Conservation (phyloP, 202 grass and related monocot species). For the Musa balbisiana region DNA sequence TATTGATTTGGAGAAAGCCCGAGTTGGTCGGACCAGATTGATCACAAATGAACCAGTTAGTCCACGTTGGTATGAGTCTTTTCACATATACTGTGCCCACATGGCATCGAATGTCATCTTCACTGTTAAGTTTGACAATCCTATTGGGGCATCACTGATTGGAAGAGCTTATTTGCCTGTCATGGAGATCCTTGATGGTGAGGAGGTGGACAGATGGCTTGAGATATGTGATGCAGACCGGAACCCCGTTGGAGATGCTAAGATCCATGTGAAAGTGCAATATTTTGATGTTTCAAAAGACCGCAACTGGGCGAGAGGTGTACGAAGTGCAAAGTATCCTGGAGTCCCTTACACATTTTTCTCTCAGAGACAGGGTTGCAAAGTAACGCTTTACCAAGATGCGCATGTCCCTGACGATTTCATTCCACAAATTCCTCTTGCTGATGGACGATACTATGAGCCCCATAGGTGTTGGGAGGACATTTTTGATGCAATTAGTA, state of each 20-base stretch:
- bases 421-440: constrained; percentile 73
- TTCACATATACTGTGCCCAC: constrained; percentile 98
- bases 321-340: constrained; percentile 41
- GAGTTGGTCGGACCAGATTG: constrained; percentile 82
- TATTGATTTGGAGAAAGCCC: constrained; percentile 68
- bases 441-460: constrained; percentile 53
- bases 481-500: constrained; percentile 81
- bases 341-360: constrained; percentile 96
- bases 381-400: constrained; percentile 88
- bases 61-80: constrained; percentile 86
- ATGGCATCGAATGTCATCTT: constrained; percentile 67
- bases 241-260: constrained; percentile 43
- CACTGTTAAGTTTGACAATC: constrained; percentile 72
- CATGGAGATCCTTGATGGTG: constrained; percentile 44
- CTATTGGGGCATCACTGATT: constrained; percentile 70
- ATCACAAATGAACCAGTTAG: constrained; percentile 61
- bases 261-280: constrained; percentile 56
- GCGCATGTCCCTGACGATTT: constrained; percentile 78
- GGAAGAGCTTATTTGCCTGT: constrained; percentile 86
- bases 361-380: constrained; percentile 79
- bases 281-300: constrained; percentile 55
- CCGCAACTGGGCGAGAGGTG: constrained; percentile 46
- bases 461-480: constrained; percentile 78
- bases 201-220: constrained; percentile 49
- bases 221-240: constrained; percentile 40